Conservation (phyloP, 2,329 filamentous ascomycete species). For the Aspergillus sp. region DNA sequence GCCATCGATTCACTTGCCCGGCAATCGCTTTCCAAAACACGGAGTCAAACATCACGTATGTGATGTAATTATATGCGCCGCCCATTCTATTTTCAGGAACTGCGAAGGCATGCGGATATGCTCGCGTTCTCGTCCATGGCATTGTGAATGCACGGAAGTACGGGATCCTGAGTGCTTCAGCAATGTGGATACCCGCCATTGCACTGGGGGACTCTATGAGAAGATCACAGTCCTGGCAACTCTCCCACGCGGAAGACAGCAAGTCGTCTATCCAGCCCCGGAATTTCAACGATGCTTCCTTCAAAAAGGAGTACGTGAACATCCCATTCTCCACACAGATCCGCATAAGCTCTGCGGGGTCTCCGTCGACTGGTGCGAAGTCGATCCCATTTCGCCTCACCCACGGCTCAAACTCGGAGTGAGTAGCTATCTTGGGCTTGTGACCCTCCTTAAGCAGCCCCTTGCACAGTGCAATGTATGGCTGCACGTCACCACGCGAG, state of each 20-base stretch:
- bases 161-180: conserved; percentile 81
- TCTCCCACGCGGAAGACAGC: conserved; percentile 67
- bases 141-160: conserved; percentile 98
- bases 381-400: conserved; percentile 88
- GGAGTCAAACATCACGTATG: conserved; percentile 92
- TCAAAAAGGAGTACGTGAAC: conserved; percentile 85
- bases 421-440: conserved; percentile 76
- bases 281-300: conserved; percentile 78
- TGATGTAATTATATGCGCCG: conserved; percentile 88
- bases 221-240: conserved; percentile 78
- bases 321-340: conserved; percentile 96
- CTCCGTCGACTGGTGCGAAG: conserved; percentile 78
- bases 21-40: conserved; percentile 94
- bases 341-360: conserved; percentile 88
- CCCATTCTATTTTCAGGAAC: conserved; percentile 91
- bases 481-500: conserved; percentile 90
- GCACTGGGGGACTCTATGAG: conserved; percentile 92
- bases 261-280: conserved; percentile 92
- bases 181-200: conserved; percentile 97
- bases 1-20: conserved; percentile 85
- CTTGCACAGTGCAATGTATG: conserved; percentile 94
- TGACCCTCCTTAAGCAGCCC: conserved; percentile 82
- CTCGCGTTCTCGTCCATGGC: conserved; percentile 93
- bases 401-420: conserved; percentile 82
- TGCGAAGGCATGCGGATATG: conserved; percentile 93